Evolutionary conservation across 768 basidiomycete species (phyloP).

Genomic region (Russula ochroleuca): DNA sequence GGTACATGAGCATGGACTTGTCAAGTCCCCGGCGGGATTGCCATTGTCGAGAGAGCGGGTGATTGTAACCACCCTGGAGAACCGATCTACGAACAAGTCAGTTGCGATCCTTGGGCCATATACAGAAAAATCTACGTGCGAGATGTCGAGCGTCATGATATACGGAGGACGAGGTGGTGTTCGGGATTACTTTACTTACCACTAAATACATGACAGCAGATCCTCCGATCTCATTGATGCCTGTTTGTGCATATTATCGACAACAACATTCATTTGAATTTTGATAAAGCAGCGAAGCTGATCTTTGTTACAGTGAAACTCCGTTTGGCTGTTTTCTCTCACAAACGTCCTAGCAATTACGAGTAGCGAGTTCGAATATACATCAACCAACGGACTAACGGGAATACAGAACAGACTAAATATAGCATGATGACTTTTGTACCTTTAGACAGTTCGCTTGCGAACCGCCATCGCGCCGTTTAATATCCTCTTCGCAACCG

Average conservation of each 20-base stretch:
- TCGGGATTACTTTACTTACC: neutral
- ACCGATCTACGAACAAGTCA: conserved; percentile 49
- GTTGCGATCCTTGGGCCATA: neutral
- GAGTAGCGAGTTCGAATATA: neutral
- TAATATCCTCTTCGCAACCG: conserved; percentile 42
- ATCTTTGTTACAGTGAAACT: too few species aligned
- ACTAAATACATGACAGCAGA: too few species aligned
- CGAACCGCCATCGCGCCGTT: neutral
- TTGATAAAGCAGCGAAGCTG: too few species aligned
- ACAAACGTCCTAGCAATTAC: too few species aligned
- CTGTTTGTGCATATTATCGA: too few species aligned
- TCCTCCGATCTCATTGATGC: too few species aligned
- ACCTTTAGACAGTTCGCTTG: neutral
- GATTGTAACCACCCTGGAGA: conserved; percentile 90
- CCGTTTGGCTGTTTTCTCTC: neutral
- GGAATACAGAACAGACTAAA: conserved; percentile 2
- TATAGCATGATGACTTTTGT: neutral
- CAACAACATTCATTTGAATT: too few species aligned
- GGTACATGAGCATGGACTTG: conserved; percentile 97
- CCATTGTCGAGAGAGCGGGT: conserved; percentile 84
- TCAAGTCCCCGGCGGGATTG: conserved; percentile 76
- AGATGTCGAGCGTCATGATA: conserved; percentile 24
- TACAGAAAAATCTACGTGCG: conserved; percentile 12
- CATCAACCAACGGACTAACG: neutral
- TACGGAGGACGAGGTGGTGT: neutral